Percentiles rank a stretch among this genome's conserved stretches.
phyloP scores from a whole-genome alignment of 495 filamentous ascomycete species.

The Podospora pseudoanserina region DNA sequence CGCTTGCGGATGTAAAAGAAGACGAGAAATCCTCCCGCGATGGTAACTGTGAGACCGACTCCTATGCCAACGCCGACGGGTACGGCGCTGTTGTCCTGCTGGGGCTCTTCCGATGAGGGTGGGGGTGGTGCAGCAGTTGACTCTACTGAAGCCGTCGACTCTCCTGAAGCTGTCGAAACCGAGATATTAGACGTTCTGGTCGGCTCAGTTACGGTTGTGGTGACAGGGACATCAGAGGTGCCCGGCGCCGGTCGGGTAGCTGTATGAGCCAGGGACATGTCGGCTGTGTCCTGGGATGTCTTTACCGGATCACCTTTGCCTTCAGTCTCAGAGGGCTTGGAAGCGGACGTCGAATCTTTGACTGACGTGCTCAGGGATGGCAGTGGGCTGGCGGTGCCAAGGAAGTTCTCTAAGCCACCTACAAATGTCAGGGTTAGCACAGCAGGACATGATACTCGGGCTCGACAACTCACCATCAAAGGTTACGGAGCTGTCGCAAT shows the following conservation, averaged over 20 bases:
- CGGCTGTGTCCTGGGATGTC: not conserved
- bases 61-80: constrained; percentile 24
- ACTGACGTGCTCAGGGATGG: not conserved
- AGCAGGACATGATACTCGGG: not conserved
- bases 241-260: not conserved
- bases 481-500: too few species aligned
- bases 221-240: too few species aligned
- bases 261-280: not conserved
- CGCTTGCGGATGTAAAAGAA: constrained; percentile 28
- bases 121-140: not conserved
- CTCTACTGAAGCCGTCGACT: not conserved
- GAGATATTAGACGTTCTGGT: not conserved
- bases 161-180: not conserved
- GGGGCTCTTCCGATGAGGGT: not conserved
- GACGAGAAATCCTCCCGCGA: constrained; percentile 18
- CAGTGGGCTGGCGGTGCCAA: not conserved
- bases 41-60: constrained; percentile 18
- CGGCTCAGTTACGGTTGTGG: not conserved
- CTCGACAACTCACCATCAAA: not conserved
- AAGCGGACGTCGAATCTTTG: not conserved
- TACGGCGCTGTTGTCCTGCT: constrained; percentile 4
- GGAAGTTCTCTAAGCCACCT: not conserved
- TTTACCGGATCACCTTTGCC: not conserved
- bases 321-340: not conserved
- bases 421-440: not conserved